These are phyloP conservation scores for Tolypocladium paradoxum DNA, from an alignment of 2,329 filamentous ascomycete species.

Conservation along the genomic window DNA sequence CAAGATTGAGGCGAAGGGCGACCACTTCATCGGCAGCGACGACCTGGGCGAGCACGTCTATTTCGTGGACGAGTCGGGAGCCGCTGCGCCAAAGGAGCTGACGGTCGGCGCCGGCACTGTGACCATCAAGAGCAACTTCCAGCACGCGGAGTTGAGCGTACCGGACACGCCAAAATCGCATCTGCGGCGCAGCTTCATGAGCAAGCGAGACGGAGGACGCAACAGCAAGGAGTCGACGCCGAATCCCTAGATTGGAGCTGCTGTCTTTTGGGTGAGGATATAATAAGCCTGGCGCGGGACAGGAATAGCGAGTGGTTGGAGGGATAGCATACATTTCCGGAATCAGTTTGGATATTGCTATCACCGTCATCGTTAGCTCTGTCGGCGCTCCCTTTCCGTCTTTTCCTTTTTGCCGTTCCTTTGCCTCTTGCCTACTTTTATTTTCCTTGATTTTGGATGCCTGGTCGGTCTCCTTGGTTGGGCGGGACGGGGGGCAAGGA, in stretches of 20 bases:
- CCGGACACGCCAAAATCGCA: slow-evolving; percentile 36
- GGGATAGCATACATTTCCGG: not conserved
- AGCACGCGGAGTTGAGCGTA: slow-evolving; percentile 33
- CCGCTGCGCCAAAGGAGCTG: slow-evolving; percentile 60
- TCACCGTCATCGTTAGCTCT: not conserved
- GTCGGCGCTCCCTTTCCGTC: not conserved
- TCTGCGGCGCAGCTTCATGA: slow-evolving; percentile 43
- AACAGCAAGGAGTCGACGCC: slow-evolving; percentile 33
- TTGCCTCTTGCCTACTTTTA: not conserved
- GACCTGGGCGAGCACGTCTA: slow-evolving; percentile 79
- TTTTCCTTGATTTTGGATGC: not conserved
- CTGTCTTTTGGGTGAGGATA: slow-evolving; percentile 5
- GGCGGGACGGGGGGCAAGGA: not conserved
- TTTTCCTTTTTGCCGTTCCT: not conserved
- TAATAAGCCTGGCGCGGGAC: not conserved
- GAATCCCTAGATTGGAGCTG: slow-evolving; percentile 17
- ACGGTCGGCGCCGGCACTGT: slow-evolving; percentile 64
- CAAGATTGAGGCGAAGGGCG: slow-evolving; percentile 75
- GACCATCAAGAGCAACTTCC: slow-evolving; percentile 63
- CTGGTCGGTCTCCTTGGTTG: not conserved
- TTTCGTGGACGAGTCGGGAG: slow-evolving; percentile 73
- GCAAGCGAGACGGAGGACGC: slow-evolving; percentile 35
- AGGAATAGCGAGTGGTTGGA: not conserved
- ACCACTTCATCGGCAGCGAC: slow-evolving; percentile 76
- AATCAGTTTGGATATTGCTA: not conserved